Base-by-base conservation (phyloP, 495 filamentous ascomycete species). In the Lasiosphaeriaceae sp. region DNA sequence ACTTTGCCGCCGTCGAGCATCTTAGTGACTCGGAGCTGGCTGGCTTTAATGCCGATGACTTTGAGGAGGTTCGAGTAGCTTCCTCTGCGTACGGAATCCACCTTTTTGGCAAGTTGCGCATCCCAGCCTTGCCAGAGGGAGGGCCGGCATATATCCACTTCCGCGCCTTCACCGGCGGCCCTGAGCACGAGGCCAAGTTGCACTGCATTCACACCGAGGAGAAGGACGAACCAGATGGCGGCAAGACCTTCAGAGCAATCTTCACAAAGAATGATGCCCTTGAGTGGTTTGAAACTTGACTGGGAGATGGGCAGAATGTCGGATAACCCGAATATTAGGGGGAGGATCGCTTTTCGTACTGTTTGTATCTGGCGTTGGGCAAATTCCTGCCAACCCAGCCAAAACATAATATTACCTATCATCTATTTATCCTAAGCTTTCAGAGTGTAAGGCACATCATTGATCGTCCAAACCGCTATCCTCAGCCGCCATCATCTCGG, bases 401-500 rank as follows among this genome's bases (percentile, higher is more conserved):
- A 2, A n/a, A 16, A 6, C 5, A 17, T 16, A 16, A 5, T 4
- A 4, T 12, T 14, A 43, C n/a, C n/a, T 43, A 14, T 12, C 2
- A 43, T n/a, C 4, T n/a, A 4, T 4, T 43, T 6, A 4, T n/a
- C 39, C 3, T 43, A 14, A 2, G 39, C 9, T 12, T 43, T 12
- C 5, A n/a, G 8, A 12, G 1, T 17, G 14, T 43, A 17, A 11
- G 39, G 14, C 34, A 37, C 39, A 2, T 43, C 39, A 59, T 41
- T 58, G 37, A 16, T 61, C 57, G 21, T 68, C 64, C 60, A 73
- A 53, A 35, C 80, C 84, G 37, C 86, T 86, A 46, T 87, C 88
- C 57, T 91, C 90, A 51, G 77, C 83, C 12, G 78, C 89, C 63
- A 98, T 67, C 77, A 97, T 80, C 59, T 87, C 87, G 22, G 91